Percentiles rank a stretch among this genome's conserved stretches.
phyloP scores from a whole-genome alignment of 495 filamentous ascomycete genomes.

The Parachaetomium inaequale region DNA sequence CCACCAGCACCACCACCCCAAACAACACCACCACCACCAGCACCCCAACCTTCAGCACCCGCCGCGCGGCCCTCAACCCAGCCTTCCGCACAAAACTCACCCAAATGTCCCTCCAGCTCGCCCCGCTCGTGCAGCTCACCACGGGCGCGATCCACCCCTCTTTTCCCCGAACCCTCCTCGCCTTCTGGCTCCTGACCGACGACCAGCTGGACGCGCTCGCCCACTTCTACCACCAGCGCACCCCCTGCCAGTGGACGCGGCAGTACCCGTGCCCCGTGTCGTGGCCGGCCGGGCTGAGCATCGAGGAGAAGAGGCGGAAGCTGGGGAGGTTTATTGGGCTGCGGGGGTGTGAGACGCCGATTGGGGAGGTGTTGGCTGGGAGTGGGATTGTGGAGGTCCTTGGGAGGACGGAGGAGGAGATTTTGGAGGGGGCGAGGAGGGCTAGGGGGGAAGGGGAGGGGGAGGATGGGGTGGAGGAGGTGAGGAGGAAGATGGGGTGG shows the following conservation, averaged over 20 bases:
- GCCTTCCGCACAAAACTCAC: constrained; percentile 41
- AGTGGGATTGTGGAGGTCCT: constrained; percentile 28
- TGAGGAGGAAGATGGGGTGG: constrained; percentile 44
- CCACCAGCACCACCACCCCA: background rate
- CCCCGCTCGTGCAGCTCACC: constrained; percentile 56
- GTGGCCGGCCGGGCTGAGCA: constrained; percentile 35
- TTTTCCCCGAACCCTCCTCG: constrained; percentile 64
- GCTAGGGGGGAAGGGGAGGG: constrained; percentile 37
- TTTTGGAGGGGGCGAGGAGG: constrained; percentile 19
- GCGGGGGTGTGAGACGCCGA: constrained; percentile 55
- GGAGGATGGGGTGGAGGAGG: constrained; percentile 35
- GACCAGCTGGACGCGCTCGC: constrained; percentile 68
- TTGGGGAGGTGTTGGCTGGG: constrained; percentile 35
- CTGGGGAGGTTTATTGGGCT: constrained; percentile 69
- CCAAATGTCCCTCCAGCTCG: constrained; percentile 50
- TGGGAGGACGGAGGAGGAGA: constrained; percentile 36
- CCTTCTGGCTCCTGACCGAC: constrained; percentile 72
- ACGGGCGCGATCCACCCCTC: constrained; percentile 57
- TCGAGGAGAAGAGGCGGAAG: constrained; percentile 58
- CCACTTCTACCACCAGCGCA: constrained; percentile 70
- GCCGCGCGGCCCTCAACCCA: constrained; percentile 35
- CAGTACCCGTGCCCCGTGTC: constrained; percentile 61
- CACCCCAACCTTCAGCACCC: constrained; percentile 22
- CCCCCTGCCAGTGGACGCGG: constrained; percentile 48
- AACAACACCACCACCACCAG: constrained; percentile 2